Percentiles rank a stretch among this genome's conserved stretches.
Conservation (phyloP, 345 rosid genomes). For the Aquilaria malaccensis region DNA sequence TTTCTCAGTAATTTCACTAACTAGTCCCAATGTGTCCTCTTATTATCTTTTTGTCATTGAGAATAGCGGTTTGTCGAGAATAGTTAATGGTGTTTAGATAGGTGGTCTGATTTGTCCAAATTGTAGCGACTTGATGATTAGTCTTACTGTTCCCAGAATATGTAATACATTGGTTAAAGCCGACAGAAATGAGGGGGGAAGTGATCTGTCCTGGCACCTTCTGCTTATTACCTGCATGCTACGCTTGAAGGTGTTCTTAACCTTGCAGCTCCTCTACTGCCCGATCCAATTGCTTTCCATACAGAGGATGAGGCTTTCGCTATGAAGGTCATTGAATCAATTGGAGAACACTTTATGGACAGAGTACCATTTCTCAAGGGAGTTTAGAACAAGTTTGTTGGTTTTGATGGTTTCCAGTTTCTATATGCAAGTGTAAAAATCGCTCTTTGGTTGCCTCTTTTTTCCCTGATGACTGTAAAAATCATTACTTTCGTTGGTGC, state of each 20-base stretch:
- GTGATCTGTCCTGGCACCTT: constrained; percentile 51
- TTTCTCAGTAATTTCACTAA: too few species aligned
- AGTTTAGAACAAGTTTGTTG: constrained; percentile 1
- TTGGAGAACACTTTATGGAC: constrained; percentile 34
- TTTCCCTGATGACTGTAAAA: not conserved
- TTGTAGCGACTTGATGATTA: not conserved
- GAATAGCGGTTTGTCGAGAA: too few species aligned
- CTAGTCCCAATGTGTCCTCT: too few species aligned
- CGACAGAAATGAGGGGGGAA: constrained; percentile 46
- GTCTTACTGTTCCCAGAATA: constrained; percentile 34
- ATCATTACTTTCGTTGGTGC: too few species aligned
- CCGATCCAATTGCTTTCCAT: constrained; percentile 62
- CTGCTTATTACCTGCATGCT: constrained; percentile 90
- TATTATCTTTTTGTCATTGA: too few species aligned
- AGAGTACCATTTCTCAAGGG: constrained; percentile 40
- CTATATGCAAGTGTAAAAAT: not conserved
- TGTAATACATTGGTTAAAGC: constrained; percentile 49
- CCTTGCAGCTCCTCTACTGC: constrained; percentile 38
- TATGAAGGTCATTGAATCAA: constrained; percentile 43
- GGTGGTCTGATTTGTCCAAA: too few species aligned
- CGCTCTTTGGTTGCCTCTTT: not conserved
- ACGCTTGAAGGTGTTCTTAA: constrained; percentile 75
- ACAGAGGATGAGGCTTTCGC: constrained; percentile 70
- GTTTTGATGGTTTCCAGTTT: not conserved
- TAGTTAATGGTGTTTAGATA: too few species aligned